Conservation (phyloP, 768 basidiomycete species). For the Termitomyces sp. region DNA sequence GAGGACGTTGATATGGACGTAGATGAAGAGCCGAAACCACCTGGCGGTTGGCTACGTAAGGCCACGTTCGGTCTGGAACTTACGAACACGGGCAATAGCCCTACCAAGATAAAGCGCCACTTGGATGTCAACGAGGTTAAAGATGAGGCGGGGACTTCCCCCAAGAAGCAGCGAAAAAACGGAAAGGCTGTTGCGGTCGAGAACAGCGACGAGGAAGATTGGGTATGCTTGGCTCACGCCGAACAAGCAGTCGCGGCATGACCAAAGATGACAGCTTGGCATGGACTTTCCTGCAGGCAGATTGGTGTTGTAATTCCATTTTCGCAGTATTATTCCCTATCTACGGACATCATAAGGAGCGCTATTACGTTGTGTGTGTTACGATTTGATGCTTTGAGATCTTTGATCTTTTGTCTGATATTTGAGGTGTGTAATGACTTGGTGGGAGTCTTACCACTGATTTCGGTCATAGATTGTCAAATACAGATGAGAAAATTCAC, state of each 20-base stretch:
- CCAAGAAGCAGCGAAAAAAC: slow-evolving; percentile 29
- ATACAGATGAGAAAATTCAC: slow-evolving; percentile 10
- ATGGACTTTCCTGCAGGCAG: neutral
- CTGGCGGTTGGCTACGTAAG: slow-evolving; percentile 14
- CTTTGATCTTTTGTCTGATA: neutral
- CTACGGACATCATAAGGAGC: neutral
- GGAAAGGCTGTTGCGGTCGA: slow-evolving; percentile 17
- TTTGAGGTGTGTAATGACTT: no score
- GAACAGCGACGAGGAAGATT: slow-evolving; percentile 28
- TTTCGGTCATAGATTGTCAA: neutral
- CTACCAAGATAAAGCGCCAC: slow-evolving; percentile 36
- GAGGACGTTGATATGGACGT: slow-evolving; percentile 26
- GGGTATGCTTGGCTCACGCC: slow-evolving; percentile 23
- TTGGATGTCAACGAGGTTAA: slow-evolving; percentile 25
- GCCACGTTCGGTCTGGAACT: slow-evolving; percentile 39
- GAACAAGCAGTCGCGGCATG: slow-evolving; percentile 12
- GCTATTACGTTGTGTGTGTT: neutral
- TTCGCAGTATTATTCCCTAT: neutral
- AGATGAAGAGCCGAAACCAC: slow-evolving; percentile 17
- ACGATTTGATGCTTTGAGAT: neutral
- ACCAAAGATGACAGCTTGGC: neutral
- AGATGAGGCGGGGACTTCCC: slow-evolving; percentile 22
- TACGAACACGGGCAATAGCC: slow-evolving; percentile 36
- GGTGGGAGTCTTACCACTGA: slow-evolving; percentile 2
- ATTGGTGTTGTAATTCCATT: slow-evolving; percentile 3